Conservation (phyloP, 768 basidiomycete genomes). For the Collybiopsis confluens region DNA sequence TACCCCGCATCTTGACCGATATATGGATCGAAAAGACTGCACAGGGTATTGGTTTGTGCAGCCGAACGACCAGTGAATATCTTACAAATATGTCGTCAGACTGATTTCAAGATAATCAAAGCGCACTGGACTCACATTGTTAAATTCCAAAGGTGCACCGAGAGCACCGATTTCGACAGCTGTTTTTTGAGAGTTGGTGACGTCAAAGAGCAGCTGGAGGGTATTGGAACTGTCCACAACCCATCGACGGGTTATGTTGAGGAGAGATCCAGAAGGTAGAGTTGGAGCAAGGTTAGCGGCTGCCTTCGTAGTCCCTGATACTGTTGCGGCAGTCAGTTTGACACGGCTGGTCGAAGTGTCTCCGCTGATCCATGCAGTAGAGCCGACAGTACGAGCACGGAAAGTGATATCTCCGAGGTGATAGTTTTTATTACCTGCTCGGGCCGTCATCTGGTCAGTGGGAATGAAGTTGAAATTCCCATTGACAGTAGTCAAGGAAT, state of each 20-base stretch:
- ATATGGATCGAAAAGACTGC: slow-evolving; percentile 55
- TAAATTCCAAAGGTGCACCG: slow-evolving; percentile 51
- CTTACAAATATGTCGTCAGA: slow-evolving; percentile 19
- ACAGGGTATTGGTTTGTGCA: slow-evolving; percentile 45
- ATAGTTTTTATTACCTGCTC: slow-evolving; percentile 44
- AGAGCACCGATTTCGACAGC: slow-evolving; percentile 52
- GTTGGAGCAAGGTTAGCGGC: slow-evolving; percentile 47
- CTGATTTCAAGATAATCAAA: not conserved
- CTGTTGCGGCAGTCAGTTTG: slow-evolving; percentile 31
- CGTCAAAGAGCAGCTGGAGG: slow-evolving; percentile 46
- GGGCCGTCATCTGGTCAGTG: slow-evolving; percentile 43
- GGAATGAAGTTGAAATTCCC: slow-evolving; percentile 46
- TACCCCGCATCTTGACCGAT: slow-evolving; percentile 55
- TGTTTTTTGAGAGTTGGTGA: slow-evolving; percentile 40
- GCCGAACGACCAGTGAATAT: slow-evolving; percentile 54
- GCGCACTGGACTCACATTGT: slow-evolving; percentile 36
- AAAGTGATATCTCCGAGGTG: slow-evolving; percentile 57
- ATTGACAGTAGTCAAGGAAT: slow-evolving; percentile 40
- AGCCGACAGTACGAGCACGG: slow-evolving; percentile 41
- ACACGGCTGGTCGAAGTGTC: slow-evolving; percentile 41
- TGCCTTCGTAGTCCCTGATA: slow-evolving; percentile 42
- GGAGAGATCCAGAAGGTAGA: slow-evolving; percentile 36
- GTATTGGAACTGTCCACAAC: slow-evolving; percentile 31
- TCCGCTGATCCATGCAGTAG: slow-evolving; percentile 40
- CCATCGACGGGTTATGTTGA: slow-evolving; percentile 53